Base-by-base conservation (phyloP, 805 yeast species). In the Monosporozyma aquatica region DNA sequence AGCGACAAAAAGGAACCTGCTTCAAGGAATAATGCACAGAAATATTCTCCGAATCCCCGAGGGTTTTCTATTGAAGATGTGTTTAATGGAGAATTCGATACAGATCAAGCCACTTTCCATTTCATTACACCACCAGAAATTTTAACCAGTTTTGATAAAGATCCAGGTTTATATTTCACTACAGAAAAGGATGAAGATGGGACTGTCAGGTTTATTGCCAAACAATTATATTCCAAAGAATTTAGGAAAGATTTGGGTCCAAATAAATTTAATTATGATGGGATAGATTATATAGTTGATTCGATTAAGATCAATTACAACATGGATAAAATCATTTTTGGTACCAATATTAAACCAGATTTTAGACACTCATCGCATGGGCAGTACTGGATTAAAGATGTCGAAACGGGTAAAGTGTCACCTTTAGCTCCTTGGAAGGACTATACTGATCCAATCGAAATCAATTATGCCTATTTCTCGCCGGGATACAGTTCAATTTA, bases 281-380 rank as follows among this genome's bases (percentile, higher is more conserved):
- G 69, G 2, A 48, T 55, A 0, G 61, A 59, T 2, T 59, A 74
- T 36, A 37, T 47, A 0, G 65, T 81, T 1, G 67, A 70, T 6
- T 50, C 64, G 0, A 54, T 70, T 10, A 62, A 69, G 4, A 62
- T 80, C 6, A 76, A 73, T 49, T 64, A 68, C 30, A 56, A 68
- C 8, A 58, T 72, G 15, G 61, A 70, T 18, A 70, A 65, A 51
- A 81, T 78, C 1, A 57, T 90, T 10, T 57, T 87, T 2, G 62
- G 63, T 5, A 70, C 92, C 0, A 73, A 84, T 43, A 43, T 47
- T 10, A 55, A 59, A 11, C 53, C 56, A 24, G 74, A 78, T 52
- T 86, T 79, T 72, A 71, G 95, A 49, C 87, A 86, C 56, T 85
- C 95, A 0, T 64, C 78, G 0, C 63, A 60, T 33, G 80, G 80